Percentiles rank a stretch among this genome's conserved stretches.
Evolutionary conservation across 2,329 filamentous ascomycete species (phyloP).

Genomic region (Penicillium concentricum): DNA sequence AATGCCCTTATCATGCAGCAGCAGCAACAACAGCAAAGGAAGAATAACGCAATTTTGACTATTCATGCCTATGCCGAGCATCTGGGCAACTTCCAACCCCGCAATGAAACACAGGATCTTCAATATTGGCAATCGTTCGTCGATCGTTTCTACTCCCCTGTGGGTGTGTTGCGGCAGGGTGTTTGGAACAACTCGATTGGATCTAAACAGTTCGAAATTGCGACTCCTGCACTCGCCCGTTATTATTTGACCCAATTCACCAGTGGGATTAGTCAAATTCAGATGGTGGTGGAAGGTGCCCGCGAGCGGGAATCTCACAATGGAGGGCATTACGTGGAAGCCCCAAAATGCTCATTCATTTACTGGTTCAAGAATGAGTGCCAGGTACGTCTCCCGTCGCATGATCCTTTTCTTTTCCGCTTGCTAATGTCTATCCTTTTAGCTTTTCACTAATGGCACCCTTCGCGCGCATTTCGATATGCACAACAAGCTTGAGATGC

Average conservation of each 20-base stretch:
- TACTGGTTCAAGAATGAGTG: slow-evolving; percentile 86
- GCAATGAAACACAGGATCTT: slow-evolving; percentile 66
- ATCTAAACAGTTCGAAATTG: slow-evolving; percentile 83
- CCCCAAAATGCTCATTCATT: slow-evolving; percentile 73
- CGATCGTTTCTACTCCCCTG: slow-evolving; percentile 73
- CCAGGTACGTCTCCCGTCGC: slow-evolving; percentile 61
- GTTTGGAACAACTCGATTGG: slow-evolving; percentile 57
- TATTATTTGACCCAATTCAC: slow-evolving; percentile 90
- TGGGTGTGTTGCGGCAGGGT: slow-evolving; percentile 73
- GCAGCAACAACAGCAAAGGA: slow-evolving; percentile 28
- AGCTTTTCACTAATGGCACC: slow-evolving; percentile 76
- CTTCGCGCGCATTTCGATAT: slow-evolving; percentile 77
- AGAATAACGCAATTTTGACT: slow-evolving; percentile 50
- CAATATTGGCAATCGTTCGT: slow-evolving; percentile 80
- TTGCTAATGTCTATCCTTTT: slow-evolving; percentile 2
- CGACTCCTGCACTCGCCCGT: slow-evolving; percentile 74
- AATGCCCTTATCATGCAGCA: slow-evolving; percentile 42
- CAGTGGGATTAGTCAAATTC: slow-evolving; percentile 80
- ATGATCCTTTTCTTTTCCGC: background rate
- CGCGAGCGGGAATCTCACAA: slow-evolving; percentile 58
- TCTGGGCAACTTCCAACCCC: slow-evolving; percentile 55
- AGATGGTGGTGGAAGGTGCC: slow-evolving; percentile 75
- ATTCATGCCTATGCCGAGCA: slow-evolving; percentile 58
- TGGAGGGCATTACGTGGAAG: slow-evolving; percentile 72
- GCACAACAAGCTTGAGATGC: slow-evolving; percentile 75